phyloP scores from a whole-genome alignment of 208 protist species.

The Wallacemonas collosoma region DNA sequence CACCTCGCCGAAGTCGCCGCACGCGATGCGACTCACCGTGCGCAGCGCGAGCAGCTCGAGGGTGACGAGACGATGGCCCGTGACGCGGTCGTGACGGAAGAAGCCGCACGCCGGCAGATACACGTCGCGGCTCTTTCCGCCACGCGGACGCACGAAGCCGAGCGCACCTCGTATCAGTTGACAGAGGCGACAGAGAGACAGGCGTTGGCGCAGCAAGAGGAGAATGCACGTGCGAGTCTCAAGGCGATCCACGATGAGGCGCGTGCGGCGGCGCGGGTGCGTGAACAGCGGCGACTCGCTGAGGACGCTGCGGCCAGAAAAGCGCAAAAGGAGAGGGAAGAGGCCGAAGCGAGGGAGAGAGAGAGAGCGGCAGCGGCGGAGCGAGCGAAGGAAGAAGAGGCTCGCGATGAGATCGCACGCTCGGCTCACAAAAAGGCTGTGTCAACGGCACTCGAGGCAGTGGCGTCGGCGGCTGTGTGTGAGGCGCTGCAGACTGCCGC shows the following conservation, averaged over 20 bases:
- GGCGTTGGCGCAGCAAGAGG: not conserved
- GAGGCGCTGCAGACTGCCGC: too few species aligned
- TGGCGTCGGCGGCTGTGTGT: too few species aligned
- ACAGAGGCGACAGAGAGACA: not conserved
- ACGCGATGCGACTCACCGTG: not conserved
- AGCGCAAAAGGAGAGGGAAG: not conserved
- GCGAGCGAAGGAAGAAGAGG: too few species aligned
- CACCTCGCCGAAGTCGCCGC: not conserved
- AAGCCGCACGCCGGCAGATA: not conserved
- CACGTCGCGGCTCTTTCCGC: not conserved
- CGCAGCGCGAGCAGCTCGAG: slow-evolving; percentile 2
- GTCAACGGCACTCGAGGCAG: too few species aligned
- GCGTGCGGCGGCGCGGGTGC: not conserved
- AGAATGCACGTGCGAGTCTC: not conserved
- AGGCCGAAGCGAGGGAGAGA: not conserved
- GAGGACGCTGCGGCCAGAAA: not conserved
- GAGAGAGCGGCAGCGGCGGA: too few species aligned
- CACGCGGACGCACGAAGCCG: too few species aligned
- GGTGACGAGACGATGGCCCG: not conserved
- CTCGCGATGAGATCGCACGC: too few species aligned
- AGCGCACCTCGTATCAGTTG: too few species aligned
- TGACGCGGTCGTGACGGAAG: not conserved
- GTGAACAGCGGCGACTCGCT: not conserved
- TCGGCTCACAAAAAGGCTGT: too few species aligned
- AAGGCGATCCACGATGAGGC: not conserved